Evolutionary conservation across 1,139 yeast species (phyloP).

Genomic region (Fermentozyma sake): DNA sequence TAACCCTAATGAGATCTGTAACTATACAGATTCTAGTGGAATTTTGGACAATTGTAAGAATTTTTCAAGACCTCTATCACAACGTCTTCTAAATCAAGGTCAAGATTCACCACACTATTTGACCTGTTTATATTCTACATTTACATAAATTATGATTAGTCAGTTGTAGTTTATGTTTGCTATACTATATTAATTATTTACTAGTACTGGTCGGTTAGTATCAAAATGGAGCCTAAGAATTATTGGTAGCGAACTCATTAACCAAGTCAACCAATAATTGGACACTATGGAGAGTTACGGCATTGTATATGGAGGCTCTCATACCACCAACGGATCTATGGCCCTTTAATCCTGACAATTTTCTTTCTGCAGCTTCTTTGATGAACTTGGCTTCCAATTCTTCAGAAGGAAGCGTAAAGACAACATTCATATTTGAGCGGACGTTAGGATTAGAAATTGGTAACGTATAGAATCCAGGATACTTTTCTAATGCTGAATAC

Average conservation of each 20-base stretch:
- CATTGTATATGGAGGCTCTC: conserved; percentile 90
- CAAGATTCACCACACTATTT: no score
- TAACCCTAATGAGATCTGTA: no score
- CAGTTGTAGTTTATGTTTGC: no score
- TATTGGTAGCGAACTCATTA: conserved; percentile 54
- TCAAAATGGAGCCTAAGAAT: no score
- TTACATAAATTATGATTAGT: no score
- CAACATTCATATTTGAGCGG: conserved; percentile 91
- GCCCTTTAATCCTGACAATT: conserved; percentile 80
- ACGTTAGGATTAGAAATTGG: conserved; percentile 55
- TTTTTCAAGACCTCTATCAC: no score
- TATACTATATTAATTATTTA: neutral
- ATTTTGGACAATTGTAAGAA: no score
- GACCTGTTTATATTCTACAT: no score
- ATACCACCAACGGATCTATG: conserved; percentile 97
- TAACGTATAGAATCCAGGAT: conserved; percentile 58
- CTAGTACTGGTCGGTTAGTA: conserved; percentile 1
- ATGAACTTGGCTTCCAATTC: conserved; percentile 67
- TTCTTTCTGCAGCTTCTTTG: conserved; percentile 48
- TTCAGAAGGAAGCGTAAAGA: conserved; percentile 65
- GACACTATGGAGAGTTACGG: conserved; percentile 66
- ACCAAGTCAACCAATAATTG: conserved; percentile 57
- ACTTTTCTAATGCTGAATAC: conserved; percentile 61
- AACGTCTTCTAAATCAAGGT: no score
- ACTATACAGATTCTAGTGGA: no score